A percentile compares a stretch with the other conserved stretches of the same genome.
These are phyloP conservation scores for Penicillium sp. DNA, from an alignment of 2,329 filamentous ascomycete genomes.

Conservation along the genomic window DNA sequence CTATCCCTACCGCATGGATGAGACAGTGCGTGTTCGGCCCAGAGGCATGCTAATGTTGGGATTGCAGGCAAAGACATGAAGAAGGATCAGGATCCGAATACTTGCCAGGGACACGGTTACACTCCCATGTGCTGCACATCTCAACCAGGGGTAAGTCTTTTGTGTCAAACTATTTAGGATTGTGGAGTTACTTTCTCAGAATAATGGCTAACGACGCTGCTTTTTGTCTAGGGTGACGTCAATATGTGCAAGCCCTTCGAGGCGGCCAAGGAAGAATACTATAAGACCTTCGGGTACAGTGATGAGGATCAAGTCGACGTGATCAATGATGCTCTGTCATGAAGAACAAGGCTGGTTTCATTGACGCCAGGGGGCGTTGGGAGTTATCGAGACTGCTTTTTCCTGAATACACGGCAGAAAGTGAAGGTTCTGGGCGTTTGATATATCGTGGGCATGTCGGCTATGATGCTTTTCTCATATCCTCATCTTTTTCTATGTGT, in stretches of 20 bases:
- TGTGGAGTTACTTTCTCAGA: too few species aligned
- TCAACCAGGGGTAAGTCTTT: slow-evolving; percentile 8
- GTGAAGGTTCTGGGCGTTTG: neutral
- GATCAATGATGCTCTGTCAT: slow-evolving; percentile 20
- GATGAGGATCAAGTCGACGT: slow-evolving; percentile 11
- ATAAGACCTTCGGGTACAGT: slow-evolving; percentile 12
- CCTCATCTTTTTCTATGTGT: neutral
- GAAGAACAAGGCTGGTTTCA: neutral
- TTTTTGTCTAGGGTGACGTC: slow-evolving; percentile 5
- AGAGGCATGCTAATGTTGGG: neutral
- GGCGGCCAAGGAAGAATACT: slow-evolving; percentile 22
- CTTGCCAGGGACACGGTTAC: slow-evolving; percentile 18
- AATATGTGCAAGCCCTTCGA: slow-evolving; percentile 26
- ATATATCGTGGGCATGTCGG: slow-evolving; percentile 1
- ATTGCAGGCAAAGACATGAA: slow-evolving; percentile 24
- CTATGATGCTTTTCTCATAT: neutral
- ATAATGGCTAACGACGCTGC: neutral
- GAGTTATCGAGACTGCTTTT: too few species aligned
- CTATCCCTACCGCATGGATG: too few species aligned
- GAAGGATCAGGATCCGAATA: slow-evolving; percentile 9
- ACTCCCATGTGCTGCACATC: slow-evolving; percentile 29
- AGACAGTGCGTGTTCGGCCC: too few species aligned
- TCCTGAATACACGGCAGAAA: too few species aligned
- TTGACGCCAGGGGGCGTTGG: neutral
- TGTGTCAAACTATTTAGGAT: too few species aligned